Evolutionary conservation across 192 early-diverging fungal species (phyloP), one percentile per base, ranked within the genome.

Genomic region (Nowakowskiella sp.): DNA sequence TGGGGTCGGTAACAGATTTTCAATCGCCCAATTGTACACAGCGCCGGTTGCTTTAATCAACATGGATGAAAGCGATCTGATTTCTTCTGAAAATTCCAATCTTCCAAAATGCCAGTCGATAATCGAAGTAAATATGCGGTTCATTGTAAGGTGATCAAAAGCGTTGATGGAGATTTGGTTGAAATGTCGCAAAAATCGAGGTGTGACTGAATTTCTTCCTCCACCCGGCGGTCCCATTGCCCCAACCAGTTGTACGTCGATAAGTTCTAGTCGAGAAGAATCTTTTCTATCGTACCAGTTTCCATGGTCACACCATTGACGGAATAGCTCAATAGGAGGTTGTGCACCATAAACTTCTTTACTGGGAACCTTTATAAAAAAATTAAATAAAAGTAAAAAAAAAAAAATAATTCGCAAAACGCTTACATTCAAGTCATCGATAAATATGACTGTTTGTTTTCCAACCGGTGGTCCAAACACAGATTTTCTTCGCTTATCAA

Each of bases 211-310:
- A 33, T 81, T 82, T 13, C 78, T 49, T n/a, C 80, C 80, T 22
- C 80, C 80, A 21, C 80, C 80, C 7, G 80, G 78, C 2, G 72
- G 80, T 4, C 73, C 75, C 80, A 82, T 82, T 1, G 80, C 80
- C 3, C 66, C 58, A 25, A 82, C 44, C 23, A 81, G 53, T 61
- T 78, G 74, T 31, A 82, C 66, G 45, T 82, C 80, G 28, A 81
- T 72, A 9, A 81, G 44, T 24, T 79, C 76, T 7, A 81, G 29
- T 21, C 50, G 55, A 6, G 76, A 73, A 0, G 78, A 78, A 53
- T 81, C 78, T 49, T 81, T 81, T 31, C 69, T 65, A 51, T 81
- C 78, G 51, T 81, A 81, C 78, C 78, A 81, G 58, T 81, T 81
- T 7, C 76, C 76, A 57, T 81, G 78, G 50, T 81, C 78, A 21